Percentiles rank a stretch among this genome's conserved stretches.
phyloP scores from a whole-genome alignment of 768 basidiomycete genomes.

The Panaeolus papilionaceus region DNA sequence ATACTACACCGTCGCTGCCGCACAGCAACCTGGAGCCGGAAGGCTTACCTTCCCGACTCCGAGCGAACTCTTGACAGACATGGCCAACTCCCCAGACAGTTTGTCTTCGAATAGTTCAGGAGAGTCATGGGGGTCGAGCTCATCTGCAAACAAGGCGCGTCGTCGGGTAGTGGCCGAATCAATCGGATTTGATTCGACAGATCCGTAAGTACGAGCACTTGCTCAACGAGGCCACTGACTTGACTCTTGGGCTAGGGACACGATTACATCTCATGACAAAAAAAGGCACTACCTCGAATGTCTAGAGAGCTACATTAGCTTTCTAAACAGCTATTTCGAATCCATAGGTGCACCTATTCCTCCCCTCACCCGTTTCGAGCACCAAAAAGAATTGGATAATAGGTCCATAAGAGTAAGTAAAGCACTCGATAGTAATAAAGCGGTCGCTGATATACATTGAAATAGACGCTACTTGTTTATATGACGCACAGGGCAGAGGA shows the following conservation, averaged over 20 bases:
- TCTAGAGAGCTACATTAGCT: constrained; percentile 72
- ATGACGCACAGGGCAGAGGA: constrained; percentile 64
- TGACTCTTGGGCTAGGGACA: constrained; percentile 49
- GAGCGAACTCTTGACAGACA: constrained; percentile 61
- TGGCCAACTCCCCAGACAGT: constrained; percentile 30
- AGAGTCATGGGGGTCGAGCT: constrained; percentile 24
- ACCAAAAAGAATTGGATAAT: constrained; percentile 53
- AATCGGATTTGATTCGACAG: constrained; percentile 63
- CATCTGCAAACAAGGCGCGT: constrained; percentile 61
- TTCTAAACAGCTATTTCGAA: constrained; percentile 65
- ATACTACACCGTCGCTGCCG: not conserved
- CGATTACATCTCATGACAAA: constrained; percentile 82
- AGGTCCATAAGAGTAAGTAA: constrained; percentile 62
- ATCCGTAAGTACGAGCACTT: constrained; percentile 53
- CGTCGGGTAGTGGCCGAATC: constrained; percentile 62
- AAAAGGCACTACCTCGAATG: constrained; percentile 78
- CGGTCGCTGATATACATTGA: not conserved
- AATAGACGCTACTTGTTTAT: constrained; percentile 73
- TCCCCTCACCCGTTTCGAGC: constrained; percentile 2
- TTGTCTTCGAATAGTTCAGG: not conserved
- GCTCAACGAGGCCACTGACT: constrained; percentile 8
- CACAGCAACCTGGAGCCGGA: not conserved
- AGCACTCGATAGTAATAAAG: not conserved
- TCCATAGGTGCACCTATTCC: constrained; percentile 45
- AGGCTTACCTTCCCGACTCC: constrained; percentile 64